Evolutionary conservation across 495 filamentous ascomycete species (phyloP).

Genomic region (Alectoria sarmentosa): DNA sequence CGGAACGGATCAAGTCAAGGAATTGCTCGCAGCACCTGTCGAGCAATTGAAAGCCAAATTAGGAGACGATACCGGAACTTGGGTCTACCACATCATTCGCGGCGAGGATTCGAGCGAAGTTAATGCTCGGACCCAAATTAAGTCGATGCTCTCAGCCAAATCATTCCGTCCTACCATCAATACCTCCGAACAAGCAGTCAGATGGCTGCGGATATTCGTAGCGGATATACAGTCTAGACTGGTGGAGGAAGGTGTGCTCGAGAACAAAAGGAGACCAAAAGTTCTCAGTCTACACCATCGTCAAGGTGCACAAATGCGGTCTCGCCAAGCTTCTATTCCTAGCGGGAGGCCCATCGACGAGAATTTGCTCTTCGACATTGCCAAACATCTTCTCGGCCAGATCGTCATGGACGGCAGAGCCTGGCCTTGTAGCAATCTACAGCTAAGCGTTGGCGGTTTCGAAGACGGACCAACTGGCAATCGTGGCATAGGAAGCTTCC

Average conservation of each 20-base stretch:
- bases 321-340: conserved; percentile 68
- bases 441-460: conserved; percentile 78
- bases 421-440: conserved; percentile 85
- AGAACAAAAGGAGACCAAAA: conserved; percentile 79
- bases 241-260: conserved; percentile 85
- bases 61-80: conserved; percentile 78
- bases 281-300: conserved; percentile 78
- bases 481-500: conserved; percentile 74
- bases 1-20: conserved; percentile 70
- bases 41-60: conserved; percentile 74
- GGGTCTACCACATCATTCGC: conserved; percentile 81
- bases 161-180: conserved; percentile 85
- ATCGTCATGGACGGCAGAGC: conserved; percentile 66
- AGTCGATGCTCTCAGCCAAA: conserved; percentile 97
- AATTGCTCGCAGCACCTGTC: conserved; percentile 63
- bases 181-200: conserved; percentile 67
- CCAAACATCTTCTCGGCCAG: conserved; percentile 67
- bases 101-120: conserved; percentile 85
- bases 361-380: conserved; percentile 64
- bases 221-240: conserved; percentile 87
- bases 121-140: conserved; percentile 85
- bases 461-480: conserved; percentile 82
- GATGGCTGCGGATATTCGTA: conserved; percentile 87
- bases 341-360: conserved; percentile 67
- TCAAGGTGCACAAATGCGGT: conserved; percentile 60